Conservation (phyloP, 1,139 yeast species). For the Taiozyma sp. region DNA sequence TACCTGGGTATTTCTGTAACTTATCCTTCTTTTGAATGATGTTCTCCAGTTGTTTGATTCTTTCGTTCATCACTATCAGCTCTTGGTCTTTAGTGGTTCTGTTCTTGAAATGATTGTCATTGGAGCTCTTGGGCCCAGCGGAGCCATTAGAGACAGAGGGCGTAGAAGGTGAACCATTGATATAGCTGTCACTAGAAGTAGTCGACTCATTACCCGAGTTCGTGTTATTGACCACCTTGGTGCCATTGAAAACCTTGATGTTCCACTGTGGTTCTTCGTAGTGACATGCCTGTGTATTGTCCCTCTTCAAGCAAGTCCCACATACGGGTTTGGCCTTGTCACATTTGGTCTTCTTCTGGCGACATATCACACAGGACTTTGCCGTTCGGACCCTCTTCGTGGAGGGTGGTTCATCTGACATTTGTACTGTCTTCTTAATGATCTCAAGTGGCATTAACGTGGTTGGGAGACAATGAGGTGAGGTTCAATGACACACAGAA, state of each 20-base stretch:
- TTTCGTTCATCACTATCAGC: slow-evolving; percentile 2
- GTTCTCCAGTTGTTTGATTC: slow-evolving; percentile 5
- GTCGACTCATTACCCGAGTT: neutral
- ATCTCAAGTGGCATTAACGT: no score
- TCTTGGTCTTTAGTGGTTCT: slow-evolving; percentile 1
- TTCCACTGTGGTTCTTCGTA: slow-evolving; percentile 42
- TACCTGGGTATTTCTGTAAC: neutral
- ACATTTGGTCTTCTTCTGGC: slow-evolving; percentile 30
- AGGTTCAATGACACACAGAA: no score
- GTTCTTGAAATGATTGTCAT: neutral
- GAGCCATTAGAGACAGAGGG: neutral
- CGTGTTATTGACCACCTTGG: neutral
- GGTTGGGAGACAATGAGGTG: no score
- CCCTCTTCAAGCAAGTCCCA: slow-evolving; percentile 51
- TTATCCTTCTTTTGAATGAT: neutral
- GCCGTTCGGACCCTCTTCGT: slow-evolving; percentile 7
- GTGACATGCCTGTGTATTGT: slow-evolving; percentile 51
- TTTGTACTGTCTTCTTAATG: neutral
- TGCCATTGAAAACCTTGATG: slow-evolving; percentile 1
- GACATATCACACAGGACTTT: slow-evolving; percentile 11
- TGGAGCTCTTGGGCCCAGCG: neutral
- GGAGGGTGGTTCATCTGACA: neutral
- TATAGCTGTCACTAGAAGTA: neutral
- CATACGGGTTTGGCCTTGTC: slow-evolving; percentile 59
- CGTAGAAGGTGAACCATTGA: neutral